These are phyloP conservation scores for Rhododendron mucronatum DNA, from an alignment of 148 eudicot species.

Conservation along the genomic window DNA sequence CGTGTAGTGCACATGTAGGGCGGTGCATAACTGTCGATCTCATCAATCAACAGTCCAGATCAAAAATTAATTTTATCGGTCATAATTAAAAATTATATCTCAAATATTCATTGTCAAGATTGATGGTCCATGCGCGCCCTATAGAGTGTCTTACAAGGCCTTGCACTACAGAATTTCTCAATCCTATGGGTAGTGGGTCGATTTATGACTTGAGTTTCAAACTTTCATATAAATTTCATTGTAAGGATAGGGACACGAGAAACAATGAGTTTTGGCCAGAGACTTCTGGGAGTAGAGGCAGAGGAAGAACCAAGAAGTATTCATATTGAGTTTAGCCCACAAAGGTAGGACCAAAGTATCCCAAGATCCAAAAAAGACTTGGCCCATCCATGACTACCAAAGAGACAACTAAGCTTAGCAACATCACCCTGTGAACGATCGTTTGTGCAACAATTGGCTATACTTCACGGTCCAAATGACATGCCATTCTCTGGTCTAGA, in stretches of 20 bases:
- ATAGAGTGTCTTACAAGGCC: no score
- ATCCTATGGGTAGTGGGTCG: neutral
- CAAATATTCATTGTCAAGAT: no score
- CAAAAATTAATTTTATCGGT: no score
- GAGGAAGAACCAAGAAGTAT: neutral
- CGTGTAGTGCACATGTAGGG: no score
- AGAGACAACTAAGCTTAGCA: neutral
- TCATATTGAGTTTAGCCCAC: neutral
- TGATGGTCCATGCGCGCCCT: no score
- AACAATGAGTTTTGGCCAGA: neutral
- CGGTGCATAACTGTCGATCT: no score
- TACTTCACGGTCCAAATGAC: neutral
- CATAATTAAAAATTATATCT: no score
- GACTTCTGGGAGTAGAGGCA: neutral
- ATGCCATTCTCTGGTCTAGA: neutral
- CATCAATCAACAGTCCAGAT: no score
- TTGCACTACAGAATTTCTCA: no score
- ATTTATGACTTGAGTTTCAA: neutral
- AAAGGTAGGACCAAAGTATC: neutral
- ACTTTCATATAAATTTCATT: neutral
- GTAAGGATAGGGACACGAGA: neutral
- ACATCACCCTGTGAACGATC: neutral
- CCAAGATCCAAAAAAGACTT: neutral
- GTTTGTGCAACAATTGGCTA: neutral
- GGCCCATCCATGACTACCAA: neutral